Evolutionary conservation across 2,329 filamentous ascomycete genomes (phyloP).

Genomic region (Alternaria longipes): DNA sequence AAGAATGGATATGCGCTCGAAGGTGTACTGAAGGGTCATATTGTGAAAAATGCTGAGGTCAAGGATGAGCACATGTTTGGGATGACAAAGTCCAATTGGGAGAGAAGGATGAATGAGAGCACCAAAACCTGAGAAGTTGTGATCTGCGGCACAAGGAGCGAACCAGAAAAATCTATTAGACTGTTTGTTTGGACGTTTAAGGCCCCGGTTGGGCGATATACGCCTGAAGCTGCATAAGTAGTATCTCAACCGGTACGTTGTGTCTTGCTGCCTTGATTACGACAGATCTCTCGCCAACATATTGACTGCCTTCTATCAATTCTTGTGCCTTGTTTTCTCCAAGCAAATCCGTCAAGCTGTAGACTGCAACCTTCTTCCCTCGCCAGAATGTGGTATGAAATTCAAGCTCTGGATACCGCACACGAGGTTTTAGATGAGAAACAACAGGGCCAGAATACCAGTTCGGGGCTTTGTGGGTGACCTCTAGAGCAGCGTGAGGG

Average conservation of each 20-base stretch:
- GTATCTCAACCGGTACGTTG: constrained; percentile 40
- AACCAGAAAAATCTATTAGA: not conserved
- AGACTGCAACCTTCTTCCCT: constrained; percentile 44
- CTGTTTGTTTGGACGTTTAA: constrained; percentile 13
- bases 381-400: constrained; percentile 43
- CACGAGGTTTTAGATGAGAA: constrained; percentile 37
- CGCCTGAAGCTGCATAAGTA: constrained; percentile 45
- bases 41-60: constrained; percentile 48
- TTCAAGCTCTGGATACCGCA: constrained; percentile 42
- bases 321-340: constrained; percentile 38
- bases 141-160: not conserved
- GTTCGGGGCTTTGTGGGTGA: constrained; percentile 34
- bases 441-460: constrained; percentile 43
- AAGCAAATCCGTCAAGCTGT: constrained; percentile 47
- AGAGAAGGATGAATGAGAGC: constrained; percentile 14
- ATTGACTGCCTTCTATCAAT: constrained; percentile 35
- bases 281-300: constrained; percentile 35
- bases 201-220: constrained; percentile 39
- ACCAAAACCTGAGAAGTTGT: constrained; percentile 2
- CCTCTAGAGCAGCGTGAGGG: constrained; percentile 33
- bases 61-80: constrained; percentile 48
- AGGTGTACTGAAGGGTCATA: constrained; percentile 46
- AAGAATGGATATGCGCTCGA: constrained; percentile 52
- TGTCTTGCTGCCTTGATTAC: constrained; percentile 41
- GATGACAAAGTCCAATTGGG: constrained; percentile 45